A percentile compares a stretch with the other conserved stretches of the same genome.
These are phyloP conservation scores for Fusarium hainanense DNA, from an alignment of 2,329 filamentous ascomycete species.

Conservation along the genomic window DNA sequence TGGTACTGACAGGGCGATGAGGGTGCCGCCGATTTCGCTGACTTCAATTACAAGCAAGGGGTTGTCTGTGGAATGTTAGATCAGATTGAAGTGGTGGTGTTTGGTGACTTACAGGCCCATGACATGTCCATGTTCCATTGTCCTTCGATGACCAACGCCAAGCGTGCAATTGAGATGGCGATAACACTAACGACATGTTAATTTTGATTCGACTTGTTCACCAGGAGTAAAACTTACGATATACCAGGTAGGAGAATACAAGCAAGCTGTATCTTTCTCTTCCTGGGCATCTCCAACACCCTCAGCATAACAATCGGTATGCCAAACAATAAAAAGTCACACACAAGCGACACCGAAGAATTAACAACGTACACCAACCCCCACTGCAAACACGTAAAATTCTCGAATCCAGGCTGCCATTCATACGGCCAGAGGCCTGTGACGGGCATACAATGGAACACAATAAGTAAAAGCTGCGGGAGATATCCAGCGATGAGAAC, in stretches of 20 bases:
- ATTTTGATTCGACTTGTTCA: neutral
- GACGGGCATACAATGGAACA: slow-evolving; percentile 64
- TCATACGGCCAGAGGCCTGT: slow-evolving; percentile 64
- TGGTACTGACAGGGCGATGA: slow-evolving; percentile 63
- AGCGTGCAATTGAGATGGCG: slow-evolving; percentile 59
- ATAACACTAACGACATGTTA: slow-evolving; percentile 54
- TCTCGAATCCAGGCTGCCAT: slow-evolving; percentile 55
- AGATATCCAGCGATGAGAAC: slow-evolving; percentile 57
- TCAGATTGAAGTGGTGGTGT: rapidly evolving
- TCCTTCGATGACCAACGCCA: slow-evolving; percentile 60
- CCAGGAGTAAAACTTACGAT: slow-evolving; percentile 50
- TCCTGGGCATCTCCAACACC: slow-evolving; percentile 56
- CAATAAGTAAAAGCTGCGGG: slow-evolving; percentile 60
- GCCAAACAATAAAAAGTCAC: slow-evolving; percentile 62
- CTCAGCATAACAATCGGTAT: slow-evolving; percentile 62
- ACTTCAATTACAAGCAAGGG: slow-evolving; percentile 62
- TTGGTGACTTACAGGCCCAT: slow-evolving; percentile 54
- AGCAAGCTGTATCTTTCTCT: slow-evolving; percentile 59
- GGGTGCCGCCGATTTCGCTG: slow-evolving; percentile 61
- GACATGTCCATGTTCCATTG: slow-evolving; percentile 61
- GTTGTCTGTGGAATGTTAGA: slow-evolving; percentile 49
- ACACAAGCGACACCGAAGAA: slow-evolving; percentile 60
- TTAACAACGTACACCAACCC: slow-evolving; percentile 64
- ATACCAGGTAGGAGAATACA: slow-evolving; percentile 62
- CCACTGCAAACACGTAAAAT: slow-evolving; percentile 61